Conservation (phyloP, 2,329 filamentous ascomycete genomes). For the Metarhizium anisopliae region DNA sequence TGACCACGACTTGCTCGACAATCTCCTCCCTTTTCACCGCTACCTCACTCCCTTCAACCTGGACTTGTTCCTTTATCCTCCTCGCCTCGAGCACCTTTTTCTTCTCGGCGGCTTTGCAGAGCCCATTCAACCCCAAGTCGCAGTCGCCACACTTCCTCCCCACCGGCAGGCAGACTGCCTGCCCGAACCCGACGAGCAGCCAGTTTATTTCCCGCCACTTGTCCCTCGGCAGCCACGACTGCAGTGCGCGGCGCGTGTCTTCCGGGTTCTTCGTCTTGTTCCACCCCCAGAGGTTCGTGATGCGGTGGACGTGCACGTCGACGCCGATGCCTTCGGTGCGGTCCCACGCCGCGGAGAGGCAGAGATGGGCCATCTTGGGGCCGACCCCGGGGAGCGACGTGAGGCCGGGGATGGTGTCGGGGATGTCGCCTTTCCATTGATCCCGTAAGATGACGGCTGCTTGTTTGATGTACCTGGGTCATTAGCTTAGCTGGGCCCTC, state of each 20-base stretch:
- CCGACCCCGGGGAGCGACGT: constrained; percentile 77
- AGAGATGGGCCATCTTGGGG: constrained; percentile 91
- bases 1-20: constrained; percentile 13
- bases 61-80: constrained; percentile 28
- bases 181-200: constrained; percentile 78
- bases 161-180: constrained; percentile 76
- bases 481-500: neutral
- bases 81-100: constrained; percentile 51
- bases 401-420: constrained; percentile 65
- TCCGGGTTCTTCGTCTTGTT: constrained; percentile 73
- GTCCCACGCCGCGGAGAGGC: constrained; percentile 63
- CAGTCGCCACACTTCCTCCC: constrained; percentile 79
- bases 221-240: constrained; percentile 76
- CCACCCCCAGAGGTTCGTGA: constrained; percentile 93
- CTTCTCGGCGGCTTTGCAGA: constrained; percentile 67
- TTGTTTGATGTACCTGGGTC: constrained; percentile 54
- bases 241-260: constrained; percentile 65
- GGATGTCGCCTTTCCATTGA: constrained; percentile 66
- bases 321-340: constrained; percentile 73
- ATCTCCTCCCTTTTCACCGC: constrained; percentile 16
- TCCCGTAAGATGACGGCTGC: constrained; percentile 66
- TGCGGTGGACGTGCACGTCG: constrained; percentile 90
- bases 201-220: constrained; percentile 91
- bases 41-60: constrained; percentile 16
- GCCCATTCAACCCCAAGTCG: constrained; percentile 61